Base-by-base conservation (phyloP, 2,329 filamentous ascomycete species). In the Colletotrichum chlorophyti region DNA sequence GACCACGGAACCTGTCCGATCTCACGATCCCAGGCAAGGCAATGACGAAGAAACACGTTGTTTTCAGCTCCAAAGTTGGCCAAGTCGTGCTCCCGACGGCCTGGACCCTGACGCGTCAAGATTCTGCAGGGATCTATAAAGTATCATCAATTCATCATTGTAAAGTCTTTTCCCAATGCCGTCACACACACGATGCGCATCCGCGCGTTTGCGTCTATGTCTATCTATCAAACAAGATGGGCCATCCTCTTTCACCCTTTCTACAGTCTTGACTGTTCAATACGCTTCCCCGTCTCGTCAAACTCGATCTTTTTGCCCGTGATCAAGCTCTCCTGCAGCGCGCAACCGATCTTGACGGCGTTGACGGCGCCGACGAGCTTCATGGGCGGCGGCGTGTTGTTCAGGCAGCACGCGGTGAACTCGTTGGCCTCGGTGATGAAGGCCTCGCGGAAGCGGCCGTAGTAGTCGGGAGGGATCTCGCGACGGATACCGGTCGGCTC, bases 401-500 rank as follows among this genome's bases (percentile, higher is more conserved):
- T 83, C 45, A 89, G 70, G 57, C 84, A 83, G 19, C 75, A 78
- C 10, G 79, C 82, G 0, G 83, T 84, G 62, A 89, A 89, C 70
- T 88, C 84, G 58, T 85, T 83, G 7, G 82, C 80, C 71, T 89
- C 85, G 15, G 73, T 80, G 23, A 86, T 80, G 67, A 89, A 89
- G 0, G 86, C 86, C 24, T 83, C 72, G 62, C 84, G 78, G 66
- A 89, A 89, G 1, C 86, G 74, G 41, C 83, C 86, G 66, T 85
- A 88, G 68, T 87, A 89, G 63, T 84, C 78, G 32, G 77, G 73
- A 1, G 85, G 83, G 14, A 88, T 81, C 69, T 88, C 83, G 32
- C 83, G 76, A 12, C 81, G 75, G 19, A 89, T 78, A 5, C 85
- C 84, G 2, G 66, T 74, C 0, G 77, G 48, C 64, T 85, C 76